Conservation (phyloP, 1,139 yeast species). For the Hyphopichia khmerensis region DNA sequence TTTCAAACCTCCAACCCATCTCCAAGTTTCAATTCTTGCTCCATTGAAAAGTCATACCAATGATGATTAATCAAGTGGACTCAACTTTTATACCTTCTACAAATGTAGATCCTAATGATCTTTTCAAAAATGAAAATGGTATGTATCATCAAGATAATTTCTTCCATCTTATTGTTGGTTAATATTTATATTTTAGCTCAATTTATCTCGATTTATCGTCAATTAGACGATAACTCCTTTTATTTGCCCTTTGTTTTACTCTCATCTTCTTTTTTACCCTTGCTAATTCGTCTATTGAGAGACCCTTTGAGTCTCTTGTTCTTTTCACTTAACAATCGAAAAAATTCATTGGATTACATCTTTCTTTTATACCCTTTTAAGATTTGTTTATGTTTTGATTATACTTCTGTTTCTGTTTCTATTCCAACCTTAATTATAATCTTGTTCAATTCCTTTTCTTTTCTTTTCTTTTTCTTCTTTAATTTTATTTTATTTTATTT, state of each 20-base stretch:
- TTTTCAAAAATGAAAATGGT: constrained; percentile 31
- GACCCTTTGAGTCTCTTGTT: neutral
- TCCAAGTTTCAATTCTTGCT: no score
- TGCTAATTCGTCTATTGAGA: no score
- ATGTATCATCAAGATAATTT: constrained; percentile 17
- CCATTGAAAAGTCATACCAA: no score
- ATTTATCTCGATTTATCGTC: neutral
- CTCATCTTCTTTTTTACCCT: no score
- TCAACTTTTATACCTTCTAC: no score
- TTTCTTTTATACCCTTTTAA: neutral
- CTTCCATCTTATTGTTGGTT: neutral
- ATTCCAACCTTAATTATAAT: neutral
- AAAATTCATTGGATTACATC: no score
- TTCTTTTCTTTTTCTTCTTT: neutral
- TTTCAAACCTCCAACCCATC: no score
- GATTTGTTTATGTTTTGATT: neutral
- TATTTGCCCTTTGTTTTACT: neutral
- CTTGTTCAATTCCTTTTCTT: neutral
- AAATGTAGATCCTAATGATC: constrained; percentile 5
- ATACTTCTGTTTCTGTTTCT: neutral
- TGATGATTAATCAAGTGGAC: neutral
- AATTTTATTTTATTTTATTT: neutral
- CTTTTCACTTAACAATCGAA: neutral
- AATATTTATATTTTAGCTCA: neutral
- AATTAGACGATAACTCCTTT: neutral